Conservation (phyloP, 23 red algal species). For the Gracilariopsis chorda region DNA sequence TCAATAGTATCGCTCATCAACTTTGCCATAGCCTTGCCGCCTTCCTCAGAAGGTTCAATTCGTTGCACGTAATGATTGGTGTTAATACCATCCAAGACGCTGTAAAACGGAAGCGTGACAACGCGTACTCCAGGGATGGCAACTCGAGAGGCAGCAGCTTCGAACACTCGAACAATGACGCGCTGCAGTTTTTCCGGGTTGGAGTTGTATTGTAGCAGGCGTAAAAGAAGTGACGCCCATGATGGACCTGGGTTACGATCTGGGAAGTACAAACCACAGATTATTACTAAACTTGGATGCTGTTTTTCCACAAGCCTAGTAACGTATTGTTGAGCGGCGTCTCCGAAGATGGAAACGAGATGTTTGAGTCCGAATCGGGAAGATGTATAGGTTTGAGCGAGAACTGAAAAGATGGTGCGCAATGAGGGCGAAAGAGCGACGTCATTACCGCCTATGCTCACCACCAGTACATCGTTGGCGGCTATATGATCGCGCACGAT, state of each 20-base stretch:
- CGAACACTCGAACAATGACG: slow-evolving; percentile 18
- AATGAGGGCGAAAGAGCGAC: slow-evolving; percentile 44
- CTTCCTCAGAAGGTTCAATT: slow-evolving; percentile 63
- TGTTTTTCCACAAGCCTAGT: neutral
- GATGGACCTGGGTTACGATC: neutral
- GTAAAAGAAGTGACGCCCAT: slow-evolving; percentile 57
- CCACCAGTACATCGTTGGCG: slow-evolving; percentile 44
- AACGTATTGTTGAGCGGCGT: slow-evolving; percentile 24
- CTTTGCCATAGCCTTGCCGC: slow-evolving; percentile 38
- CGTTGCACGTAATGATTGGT: slow-evolving; percentile 52
- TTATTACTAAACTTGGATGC: slow-evolving; percentile 34
- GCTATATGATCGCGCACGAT: slow-evolving; percentile 45
- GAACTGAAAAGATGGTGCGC: slow-evolving; percentile 18
- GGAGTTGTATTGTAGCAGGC: slow-evolving; percentile 38
- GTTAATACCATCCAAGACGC: slow-evolving; percentile 50
- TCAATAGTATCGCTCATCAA: slow-evolving; percentile 23
- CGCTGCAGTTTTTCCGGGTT: slow-evolving; percentile 40
- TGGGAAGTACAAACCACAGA: slow-evolving; percentile 72
- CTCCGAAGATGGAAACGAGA: slow-evolving; percentile 29
- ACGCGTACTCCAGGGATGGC: slow-evolving; percentile 1
- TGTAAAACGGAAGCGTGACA: slow-evolving; percentile 51
- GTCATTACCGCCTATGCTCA: slow-evolving; percentile 79
- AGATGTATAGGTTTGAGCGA: neutral
- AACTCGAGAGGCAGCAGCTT: neutral
- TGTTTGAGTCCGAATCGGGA: neutral